Evolutionary conservation across 2,329 filamentous ascomycete genomes (phyloP), one percentile per base, ranked within the genome.

Genomic region (Pseudocercospora pini-densiflorae): DNA sequence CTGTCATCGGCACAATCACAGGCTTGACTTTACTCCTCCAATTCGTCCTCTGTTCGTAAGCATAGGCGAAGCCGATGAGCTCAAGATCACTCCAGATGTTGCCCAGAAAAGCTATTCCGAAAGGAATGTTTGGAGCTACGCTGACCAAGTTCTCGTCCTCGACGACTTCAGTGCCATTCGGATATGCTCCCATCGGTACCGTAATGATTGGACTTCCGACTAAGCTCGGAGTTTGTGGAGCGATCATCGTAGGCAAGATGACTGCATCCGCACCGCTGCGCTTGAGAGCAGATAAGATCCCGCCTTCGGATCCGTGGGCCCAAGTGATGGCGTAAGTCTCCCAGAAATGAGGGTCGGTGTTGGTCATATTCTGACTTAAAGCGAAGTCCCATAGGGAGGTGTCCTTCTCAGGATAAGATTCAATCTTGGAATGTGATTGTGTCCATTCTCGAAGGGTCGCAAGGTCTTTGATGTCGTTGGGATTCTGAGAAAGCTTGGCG

Each of bases 1-100:
- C 27, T 16, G 31, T 53, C 6, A 6, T 24, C 49, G 62, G 62
- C n/a, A 24, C 21, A 33, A 61, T 55, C 47, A 31, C 27, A 31
- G 57, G 62, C 49, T 21, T 21, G 23, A 64, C 23, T 14, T 61
- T 64, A 1, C 16, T 51, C 0, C 62, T 51, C 36, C 43, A 45
- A 6, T 51, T 47, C 23, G 57, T 61, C 62, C 7, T 61, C 49
- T 64, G 62, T 21, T 64, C 62, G 55, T 60, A 64, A 33, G 62
- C 62, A 54, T 54, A 64, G 8, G 62, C 62, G 27, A 55, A 61
- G 1, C 57, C 62, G 9, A 64, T 29, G 6, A 64, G 24, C 19
- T 64, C 62, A 29, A 36, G 24, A 43, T 64, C 62, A 19, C 51
- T 59, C 62, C 62, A 64, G 7, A 51, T 29, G 29, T 55, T 54